Conservation (phyloP, 2,329 filamentous ascomycete species). For the Microcyclosporella mali region DNA sequence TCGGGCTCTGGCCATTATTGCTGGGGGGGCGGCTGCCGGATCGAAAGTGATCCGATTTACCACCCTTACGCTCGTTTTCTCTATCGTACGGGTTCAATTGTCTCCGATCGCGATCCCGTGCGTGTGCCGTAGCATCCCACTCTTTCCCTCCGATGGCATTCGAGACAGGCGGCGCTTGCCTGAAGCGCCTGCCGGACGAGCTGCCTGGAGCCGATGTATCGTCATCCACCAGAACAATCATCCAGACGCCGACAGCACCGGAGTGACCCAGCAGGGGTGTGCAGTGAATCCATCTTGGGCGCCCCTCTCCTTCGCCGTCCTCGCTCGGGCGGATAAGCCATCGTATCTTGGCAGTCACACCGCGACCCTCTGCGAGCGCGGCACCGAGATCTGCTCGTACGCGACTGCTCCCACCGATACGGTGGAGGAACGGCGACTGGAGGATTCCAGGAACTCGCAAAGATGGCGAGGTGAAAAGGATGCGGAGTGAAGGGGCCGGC, state of each 20-base stretch:
- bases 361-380: conserved; percentile 62
- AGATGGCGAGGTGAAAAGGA: conserved; percentile 46
- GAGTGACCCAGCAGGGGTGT: conserved; percentile 64
- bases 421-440: conserved; percentile 44
- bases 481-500: conserved; percentile 43
- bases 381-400: conserved; percentile 49
- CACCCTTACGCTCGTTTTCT: conserved; percentile 17
- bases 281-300: conserved; percentile 69
- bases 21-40: conserved; percentile 10
- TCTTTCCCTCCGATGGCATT: conserved; percentile 31
- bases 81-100: conserved; percentile 19
- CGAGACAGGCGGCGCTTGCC: conserved; percentile 32
- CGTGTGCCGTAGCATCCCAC: conserved; percentile 18
- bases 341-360: conserved; percentile 67
- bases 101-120: conserved; percentile 12
- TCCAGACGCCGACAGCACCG: conserved; percentile 68
- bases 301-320: conserved; percentile 46
- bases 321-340: conserved; percentile 53
- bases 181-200: conserved; percentile 26
- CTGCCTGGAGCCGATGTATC: conserved; percentile 22
- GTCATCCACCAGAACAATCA: conserved; percentile 67
- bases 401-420: conserved; percentile 45
- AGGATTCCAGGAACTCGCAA: conserved; percentile 46
- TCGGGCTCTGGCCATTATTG: conserved; percentile 7
- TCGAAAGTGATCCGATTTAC: conserved; percentile 9